These are phyloP conservation scores for Oryza glumipatula DNA, from an alignment of 176 grass and related monocot species.

Conservation along the genomic window DNA sequence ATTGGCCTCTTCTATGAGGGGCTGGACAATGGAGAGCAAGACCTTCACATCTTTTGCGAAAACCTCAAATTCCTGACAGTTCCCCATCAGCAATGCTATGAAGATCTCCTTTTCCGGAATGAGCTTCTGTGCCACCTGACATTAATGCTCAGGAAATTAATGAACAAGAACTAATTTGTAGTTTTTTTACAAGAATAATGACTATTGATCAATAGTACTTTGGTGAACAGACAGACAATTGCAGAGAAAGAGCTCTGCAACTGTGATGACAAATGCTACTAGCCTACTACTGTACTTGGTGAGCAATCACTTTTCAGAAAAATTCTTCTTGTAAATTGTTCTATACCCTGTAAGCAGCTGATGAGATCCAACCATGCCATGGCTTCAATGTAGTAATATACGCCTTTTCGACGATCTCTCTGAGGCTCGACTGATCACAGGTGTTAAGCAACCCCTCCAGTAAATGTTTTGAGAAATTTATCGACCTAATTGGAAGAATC, in stretches of 20 bases:
- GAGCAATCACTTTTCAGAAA: background rate
- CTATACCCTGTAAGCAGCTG: conserved; percentile 80
- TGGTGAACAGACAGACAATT: background rate
- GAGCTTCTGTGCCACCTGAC: conserved; percentile 73
- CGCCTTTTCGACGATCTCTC: conserved; percentile 74
- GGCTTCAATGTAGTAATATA: conserved; percentile 64
- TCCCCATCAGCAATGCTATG: conserved; percentile 62
- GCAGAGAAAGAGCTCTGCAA: background rate
- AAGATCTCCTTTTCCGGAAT: conserved; percentile 72
- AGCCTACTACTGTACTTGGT: background rate
- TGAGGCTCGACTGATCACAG: conserved; percentile 40
- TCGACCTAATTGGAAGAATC: conserved; percentile 49
- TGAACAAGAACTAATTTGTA: background rate
- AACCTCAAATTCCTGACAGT: conserved; percentile 54
- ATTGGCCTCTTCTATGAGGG: conserved; percentile 66
- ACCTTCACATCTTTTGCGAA: conserved; percentile 61
- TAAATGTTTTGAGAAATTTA: conserved; percentile 68
- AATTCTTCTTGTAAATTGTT: background rate
- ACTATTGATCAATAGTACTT: background rate
- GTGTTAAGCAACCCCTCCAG: conserved; percentile 56
- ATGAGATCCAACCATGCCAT: conserved; percentile 92
- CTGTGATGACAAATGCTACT: background rate
- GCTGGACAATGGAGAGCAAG: conserved; percentile 51
- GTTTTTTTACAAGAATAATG: no score
- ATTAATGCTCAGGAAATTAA: conserved; percentile 51